Percentiles rank a stretch among this genome's conserved stretches.
Evolutionary conservation across 2,329 filamentous ascomycete genomes (phyloP).

Genomic region (Xylaria sp.): DNA sequence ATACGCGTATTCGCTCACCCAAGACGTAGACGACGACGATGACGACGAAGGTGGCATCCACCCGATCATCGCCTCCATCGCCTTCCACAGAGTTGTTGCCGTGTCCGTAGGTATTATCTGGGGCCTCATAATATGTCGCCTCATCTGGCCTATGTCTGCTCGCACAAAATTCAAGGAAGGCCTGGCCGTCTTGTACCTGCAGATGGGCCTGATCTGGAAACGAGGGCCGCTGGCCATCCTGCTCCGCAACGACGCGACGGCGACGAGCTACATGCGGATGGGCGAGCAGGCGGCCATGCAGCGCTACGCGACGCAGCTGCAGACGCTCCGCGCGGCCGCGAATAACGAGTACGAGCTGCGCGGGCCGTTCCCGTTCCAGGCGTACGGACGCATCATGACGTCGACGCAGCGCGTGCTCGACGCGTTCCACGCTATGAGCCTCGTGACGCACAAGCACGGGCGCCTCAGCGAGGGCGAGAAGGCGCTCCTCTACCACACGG

Average conservation of each 20-base stretch:
- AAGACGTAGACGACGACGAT: conserved; percentile 77
- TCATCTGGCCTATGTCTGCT: conserved; percentile 94
- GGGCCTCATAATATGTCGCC: conserved; percentile 85
- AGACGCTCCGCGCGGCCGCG: conserved; percentile 72
- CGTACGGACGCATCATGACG: conserved; percentile 74
- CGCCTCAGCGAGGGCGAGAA: conserved; percentile 78
- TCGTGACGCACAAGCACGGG: conserved; percentile 81
- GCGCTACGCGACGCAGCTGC: conserved; percentile 74
- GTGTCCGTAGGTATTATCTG: conserved; percentile 87
- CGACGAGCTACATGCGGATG: conserved; percentile 77
- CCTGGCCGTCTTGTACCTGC: conserved; percentile 86
- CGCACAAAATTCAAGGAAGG: conserved; percentile 87
- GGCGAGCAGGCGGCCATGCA: conserved; percentile 86
- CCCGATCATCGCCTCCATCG: conserved; percentile 86
- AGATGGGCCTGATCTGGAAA: conserved; percentile 96
- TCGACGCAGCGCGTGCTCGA: conserved; percentile 86
- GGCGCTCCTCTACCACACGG: conserved; percentile 77
- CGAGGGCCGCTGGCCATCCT: conserved; percentile 82
- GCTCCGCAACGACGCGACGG: conserved; percentile 57
- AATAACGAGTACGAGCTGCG: conserved; percentile 86
- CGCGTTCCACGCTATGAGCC: conserved; percentile 94
- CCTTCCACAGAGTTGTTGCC: conserved; percentile 81
- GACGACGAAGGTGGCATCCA: conserved; percentile 85
- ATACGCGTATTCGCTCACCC: conserved; percentile 88
- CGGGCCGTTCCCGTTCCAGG: conserved; percentile 79